phyloP scores from a whole-genome alignment of 371 early-diverging fungal genomes.

The Mucor velutinosus region DNA sequence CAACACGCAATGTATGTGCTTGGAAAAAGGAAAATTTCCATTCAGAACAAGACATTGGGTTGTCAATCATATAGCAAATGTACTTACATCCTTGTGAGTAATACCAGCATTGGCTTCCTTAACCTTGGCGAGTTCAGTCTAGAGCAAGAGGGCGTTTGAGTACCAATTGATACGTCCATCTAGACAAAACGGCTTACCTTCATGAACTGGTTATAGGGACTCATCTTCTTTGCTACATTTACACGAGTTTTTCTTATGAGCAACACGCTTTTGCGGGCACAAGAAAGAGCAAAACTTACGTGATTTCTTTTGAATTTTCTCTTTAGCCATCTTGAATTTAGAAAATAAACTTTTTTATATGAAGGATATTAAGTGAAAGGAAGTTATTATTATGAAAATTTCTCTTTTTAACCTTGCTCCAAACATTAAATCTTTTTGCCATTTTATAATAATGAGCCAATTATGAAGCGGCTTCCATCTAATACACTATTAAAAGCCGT shows the following conservation, averaged over 20 bases:
- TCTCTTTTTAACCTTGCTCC: slow-evolving; percentile 4
- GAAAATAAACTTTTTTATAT: not conserved
- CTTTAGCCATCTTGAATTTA: slow-evolving; percentile 28
- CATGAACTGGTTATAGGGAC: slow-evolving; percentile 74
- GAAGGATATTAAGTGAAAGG: slow-evolving; percentile 2
- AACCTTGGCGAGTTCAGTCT: slow-evolving; percentile 66
- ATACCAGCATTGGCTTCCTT: slow-evolving; percentile 61
- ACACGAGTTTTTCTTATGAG: not conserved
- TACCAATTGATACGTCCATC: not conserved
- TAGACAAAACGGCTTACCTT: slow-evolving; percentile 38
- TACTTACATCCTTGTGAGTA: slow-evolving; percentile 61
- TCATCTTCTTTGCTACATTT: slow-evolving; percentile 41
- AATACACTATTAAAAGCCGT: not conserved
- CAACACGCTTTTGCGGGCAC: slow-evolving; percentile 8
- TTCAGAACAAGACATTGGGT: not conserved
- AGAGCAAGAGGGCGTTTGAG: not conserved
- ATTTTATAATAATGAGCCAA: not conserved
- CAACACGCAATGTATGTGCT: not conserved
- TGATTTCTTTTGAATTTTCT: slow-evolving; percentile 30
- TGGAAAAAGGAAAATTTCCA: not conserved
- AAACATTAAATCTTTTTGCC: not conserved
- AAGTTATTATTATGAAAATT: not conserved
- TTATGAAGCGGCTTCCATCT: not conserved
- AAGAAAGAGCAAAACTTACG: slow-evolving; percentile 17
- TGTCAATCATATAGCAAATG: not conserved